Evolutionary conservation across 352 stramenopile species (phyloP).

Genomic region (Thraustochytrium striatum): DNA sequence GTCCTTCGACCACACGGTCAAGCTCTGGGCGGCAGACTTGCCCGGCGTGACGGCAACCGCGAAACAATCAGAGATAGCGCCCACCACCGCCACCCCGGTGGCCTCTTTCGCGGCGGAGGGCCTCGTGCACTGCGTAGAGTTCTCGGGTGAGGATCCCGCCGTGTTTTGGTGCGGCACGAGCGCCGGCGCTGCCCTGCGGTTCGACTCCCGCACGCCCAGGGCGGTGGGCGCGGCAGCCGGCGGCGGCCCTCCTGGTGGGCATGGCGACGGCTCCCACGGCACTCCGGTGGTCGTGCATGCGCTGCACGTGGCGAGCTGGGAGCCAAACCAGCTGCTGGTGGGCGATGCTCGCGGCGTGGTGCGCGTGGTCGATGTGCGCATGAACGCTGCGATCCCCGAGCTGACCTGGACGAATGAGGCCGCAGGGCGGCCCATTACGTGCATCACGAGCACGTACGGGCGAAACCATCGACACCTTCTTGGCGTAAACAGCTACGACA

Average conservation of each 20-base stretch:
- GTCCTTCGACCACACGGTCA: slow-evolving; percentile 56
- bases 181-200: slow-evolving; percentile 55
- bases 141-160: neutral
- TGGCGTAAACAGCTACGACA: slow-evolving; percentile 78
- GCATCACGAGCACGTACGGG: slow-evolving; percentile 34
- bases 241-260: no score
- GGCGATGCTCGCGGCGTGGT: slow-evolving; percentile 72
- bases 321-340: slow-evolving; percentile 67
- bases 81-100: no score
- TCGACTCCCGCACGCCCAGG: neutral
- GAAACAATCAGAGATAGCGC: no score
- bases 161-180: slow-evolving; percentile 59
- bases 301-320: slow-evolving; percentile 69
- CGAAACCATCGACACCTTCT: slow-evolving; percentile 74
- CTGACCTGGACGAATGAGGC: slow-evolving; percentile 62
- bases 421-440: slow-evolving; percentile 57
- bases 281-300: slow-evolving; percentile 58
- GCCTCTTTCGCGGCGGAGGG: slow-evolving; percentile 16
- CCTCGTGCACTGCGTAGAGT: no score
- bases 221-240: neutral
- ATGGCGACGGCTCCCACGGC: no score
- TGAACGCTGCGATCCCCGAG: slow-evolving; percentile 69
- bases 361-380: slow-evolving; percentile 77
- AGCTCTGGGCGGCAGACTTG: no score
- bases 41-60: no score